Evolutionary conservation across 768 basidiomycete genomes (phyloP).

Genomic region (Udeniomyces megalosporus): DNA sequence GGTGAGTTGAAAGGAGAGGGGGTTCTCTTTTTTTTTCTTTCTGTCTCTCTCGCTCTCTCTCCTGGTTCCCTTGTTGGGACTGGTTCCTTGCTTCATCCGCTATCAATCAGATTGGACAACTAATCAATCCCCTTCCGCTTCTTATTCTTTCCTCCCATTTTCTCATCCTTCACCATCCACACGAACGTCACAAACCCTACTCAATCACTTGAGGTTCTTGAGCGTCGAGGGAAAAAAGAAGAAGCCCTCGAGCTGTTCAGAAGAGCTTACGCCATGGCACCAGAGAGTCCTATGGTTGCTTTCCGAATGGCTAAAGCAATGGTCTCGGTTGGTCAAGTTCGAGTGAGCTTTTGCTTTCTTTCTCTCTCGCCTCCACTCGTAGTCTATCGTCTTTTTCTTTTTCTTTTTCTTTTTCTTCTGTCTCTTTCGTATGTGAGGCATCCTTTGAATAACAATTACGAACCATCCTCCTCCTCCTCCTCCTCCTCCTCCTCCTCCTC

Average conservation of each 20-base stretch:
- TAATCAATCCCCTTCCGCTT: background rate
- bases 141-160: conserved; percentile 2
- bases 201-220: conserved; percentile 54
- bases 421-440: too few species aligned
- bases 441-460: too few species aligned
- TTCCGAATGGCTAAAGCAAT: conserved; percentile 87
- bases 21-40: background rate
- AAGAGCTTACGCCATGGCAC: conserved; percentile 57
- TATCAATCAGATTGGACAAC: too few species aligned
- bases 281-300: conserved; percentile 79
- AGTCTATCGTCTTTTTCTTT: too few species aligned
- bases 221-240: conserved; percentile 61
- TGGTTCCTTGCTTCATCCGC: too few species aligned
- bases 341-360: conserved; percentile 38
- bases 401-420: too few species aligned
- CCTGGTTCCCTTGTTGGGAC: too few species aligned
- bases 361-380: too few species aligned
- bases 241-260: conserved; percentile 66
- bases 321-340: conserved; percentile 65
- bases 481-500: background rate
- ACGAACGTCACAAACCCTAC: too few species aligned
- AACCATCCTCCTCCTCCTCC: background rate
- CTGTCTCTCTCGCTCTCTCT: background rate
- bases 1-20: too few species aligned
- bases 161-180: background rate